Evolutionary conservation across 768 basidiomycete species (phyloP).

Genomic region (Xanthoconium stramineum): DNA sequence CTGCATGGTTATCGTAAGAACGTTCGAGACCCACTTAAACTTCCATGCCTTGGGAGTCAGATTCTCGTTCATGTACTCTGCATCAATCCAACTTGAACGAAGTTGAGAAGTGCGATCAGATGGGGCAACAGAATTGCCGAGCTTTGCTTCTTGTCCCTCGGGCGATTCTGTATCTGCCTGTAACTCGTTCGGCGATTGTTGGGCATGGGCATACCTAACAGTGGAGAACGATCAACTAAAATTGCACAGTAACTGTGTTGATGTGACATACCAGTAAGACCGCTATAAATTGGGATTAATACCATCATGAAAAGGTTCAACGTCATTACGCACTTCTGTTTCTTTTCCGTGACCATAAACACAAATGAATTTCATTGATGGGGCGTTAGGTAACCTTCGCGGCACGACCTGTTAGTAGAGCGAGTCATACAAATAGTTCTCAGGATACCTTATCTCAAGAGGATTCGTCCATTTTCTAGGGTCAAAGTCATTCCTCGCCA

Average conservation of each 20-base stretch:
- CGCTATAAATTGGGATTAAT: constrained; percentile 42
- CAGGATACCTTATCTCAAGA: constrained; percentile 63
- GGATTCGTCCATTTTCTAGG: constrained; percentile 92
- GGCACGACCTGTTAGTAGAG: neutral
- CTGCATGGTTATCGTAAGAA: constrained; percentile 28
- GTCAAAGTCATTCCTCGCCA: constrained; percentile 68
- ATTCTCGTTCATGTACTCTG: constrained; percentile 67
- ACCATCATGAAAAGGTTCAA: neutral
- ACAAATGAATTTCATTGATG: constrained; percentile 89
- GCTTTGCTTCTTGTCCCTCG: constrained; percentile 38
- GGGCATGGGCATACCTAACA: constrained; percentile 67
- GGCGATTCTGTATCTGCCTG: constrained; percentile 46
- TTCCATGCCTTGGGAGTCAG: constrained; percentile 50
- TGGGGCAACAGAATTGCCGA: constrained; percentile 41
- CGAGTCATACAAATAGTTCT: neutral
- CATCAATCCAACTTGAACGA: constrained; percentile 80
- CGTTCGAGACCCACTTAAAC: neutral
- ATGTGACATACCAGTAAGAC: constrained; percentile 71
- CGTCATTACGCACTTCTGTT: constrained; percentile 63
- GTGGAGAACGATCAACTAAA: neutral
- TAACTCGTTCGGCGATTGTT: constrained; percentile 63
- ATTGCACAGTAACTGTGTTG: neutral
- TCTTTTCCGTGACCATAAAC: constrained; percentile 96
- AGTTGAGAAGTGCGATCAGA: constrained; percentile 51
- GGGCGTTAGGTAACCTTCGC: constrained; percentile 77